These are phyloP conservation scores for Carex pumila DNA, from an alignment of 176 grass and related monocot genomes.

Conservation along the genomic window DNA sequence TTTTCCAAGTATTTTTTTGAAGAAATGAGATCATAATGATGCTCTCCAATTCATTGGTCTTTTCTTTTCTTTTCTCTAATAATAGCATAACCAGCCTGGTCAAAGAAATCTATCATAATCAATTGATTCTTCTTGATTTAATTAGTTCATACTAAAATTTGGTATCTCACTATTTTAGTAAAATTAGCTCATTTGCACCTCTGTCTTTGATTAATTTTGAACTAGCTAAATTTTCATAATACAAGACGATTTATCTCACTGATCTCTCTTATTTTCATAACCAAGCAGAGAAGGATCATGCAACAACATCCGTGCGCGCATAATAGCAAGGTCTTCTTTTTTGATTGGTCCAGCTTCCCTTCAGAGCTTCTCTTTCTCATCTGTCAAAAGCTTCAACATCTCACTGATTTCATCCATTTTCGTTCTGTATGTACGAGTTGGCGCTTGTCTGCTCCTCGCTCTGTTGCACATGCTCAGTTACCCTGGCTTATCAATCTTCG, in stretches of 20 bases:
- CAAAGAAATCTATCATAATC: background rate
- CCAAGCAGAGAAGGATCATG: background rate
- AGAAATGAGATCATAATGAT: too few relatives aligned
- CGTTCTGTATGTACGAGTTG: background rate
- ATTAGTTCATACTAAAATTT: background rate
- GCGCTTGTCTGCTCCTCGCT: background rate
- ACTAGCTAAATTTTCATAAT: background rate
- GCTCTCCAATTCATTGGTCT: too few relatives aligned
- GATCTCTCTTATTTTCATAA: background rate
- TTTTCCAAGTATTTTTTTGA: too few relatives aligned
- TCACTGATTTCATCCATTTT: background rate
- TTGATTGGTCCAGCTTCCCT: background rate
- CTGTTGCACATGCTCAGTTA: background rate
- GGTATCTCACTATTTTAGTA: background rate
- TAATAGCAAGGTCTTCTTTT: background rate
- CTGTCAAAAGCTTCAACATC: background rate
- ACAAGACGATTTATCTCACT: background rate
- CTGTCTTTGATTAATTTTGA: background rate
- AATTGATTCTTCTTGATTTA: background rate
- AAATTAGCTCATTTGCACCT: background rate
- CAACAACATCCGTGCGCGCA: background rate
- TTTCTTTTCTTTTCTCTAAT: too few relatives aligned
- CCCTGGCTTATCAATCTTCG: background rate
- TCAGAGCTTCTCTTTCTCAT: background rate
- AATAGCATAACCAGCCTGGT: too few relatives aligned